Evolutionary conservation across 2,329 filamentous ascomycete genomes (phyloP).

Genomic region (Fusarium pilosicola): DNA sequence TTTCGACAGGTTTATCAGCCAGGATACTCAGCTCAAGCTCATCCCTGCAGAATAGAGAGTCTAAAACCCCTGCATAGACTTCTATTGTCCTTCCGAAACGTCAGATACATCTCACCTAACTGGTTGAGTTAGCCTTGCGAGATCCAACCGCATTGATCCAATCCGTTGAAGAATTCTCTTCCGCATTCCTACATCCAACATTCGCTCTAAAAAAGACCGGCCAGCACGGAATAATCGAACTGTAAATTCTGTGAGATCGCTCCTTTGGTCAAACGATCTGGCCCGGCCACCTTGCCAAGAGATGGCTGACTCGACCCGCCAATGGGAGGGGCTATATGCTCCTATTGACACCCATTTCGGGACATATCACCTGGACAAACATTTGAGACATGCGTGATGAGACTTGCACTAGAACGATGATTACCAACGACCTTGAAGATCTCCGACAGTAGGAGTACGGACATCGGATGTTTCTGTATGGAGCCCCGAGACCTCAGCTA

Average conservation of each 20-base stretch:
- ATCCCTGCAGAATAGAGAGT: accelerated
- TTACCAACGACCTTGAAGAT: too few species aligned
- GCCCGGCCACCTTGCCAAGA: background rate
- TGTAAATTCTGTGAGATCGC: accelerated
- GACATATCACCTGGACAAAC: background rate
- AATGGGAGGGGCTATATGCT: background rate
- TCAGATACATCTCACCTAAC: background rate
- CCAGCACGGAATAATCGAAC: accelerated
- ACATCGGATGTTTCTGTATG: background rate
- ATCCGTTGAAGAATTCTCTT: background rate
- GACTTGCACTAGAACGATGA: background rate
- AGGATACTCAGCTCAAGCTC: accelerated
- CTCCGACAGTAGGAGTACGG: background rate
- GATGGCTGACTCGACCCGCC: background rate
- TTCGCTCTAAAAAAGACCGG: accelerated
- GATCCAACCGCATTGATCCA: too few species aligned
- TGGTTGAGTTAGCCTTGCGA: accelerated
- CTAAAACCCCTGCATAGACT: background rate
- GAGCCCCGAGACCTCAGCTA: too few species aligned
- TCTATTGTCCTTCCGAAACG: background rate
- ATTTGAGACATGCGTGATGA: background rate
- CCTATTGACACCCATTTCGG: background rate
- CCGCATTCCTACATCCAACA: background rate
- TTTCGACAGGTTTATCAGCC: accelerated
- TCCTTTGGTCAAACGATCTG: too few species aligned